Percentiles rank a stretch among this genome's conserved stretches.
phyloP scores from a whole-genome alignment of 805 yeast genomes.

The Ogataea glucozyma region DNA sequence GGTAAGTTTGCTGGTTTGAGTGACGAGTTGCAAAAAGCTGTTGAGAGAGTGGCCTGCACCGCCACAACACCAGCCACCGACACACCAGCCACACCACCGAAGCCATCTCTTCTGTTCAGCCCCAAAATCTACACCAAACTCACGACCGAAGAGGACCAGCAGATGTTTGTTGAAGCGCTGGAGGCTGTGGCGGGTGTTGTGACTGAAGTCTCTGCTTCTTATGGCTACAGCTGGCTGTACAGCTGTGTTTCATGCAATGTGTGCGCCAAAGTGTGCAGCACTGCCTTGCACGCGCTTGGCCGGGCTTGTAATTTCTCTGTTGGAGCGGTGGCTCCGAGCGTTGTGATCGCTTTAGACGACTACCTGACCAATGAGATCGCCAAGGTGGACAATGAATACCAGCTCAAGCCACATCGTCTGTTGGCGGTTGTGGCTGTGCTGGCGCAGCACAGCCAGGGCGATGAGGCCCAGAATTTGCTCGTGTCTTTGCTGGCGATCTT shows the following conservation, averaged over 20 bases:
- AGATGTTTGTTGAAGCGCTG: constrained; percentile 55
- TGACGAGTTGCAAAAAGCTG: constrained; percentile 26
- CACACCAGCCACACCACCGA: constrained; percentile 42
- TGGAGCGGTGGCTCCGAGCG: too few species aligned
- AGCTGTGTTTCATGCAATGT: constrained; percentile 45
- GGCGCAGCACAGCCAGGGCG: constrained; percentile 30
- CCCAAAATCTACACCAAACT: constrained; percentile 54
- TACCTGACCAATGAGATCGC: constrained; percentile 20
- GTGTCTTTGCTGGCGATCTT: constrained; percentile 43
- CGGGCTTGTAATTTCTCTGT: constrained; percentile 47
- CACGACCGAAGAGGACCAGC: constrained; percentile 42
- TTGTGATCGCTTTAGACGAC: too few species aligned
- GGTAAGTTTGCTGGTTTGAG: constrained; percentile 14
- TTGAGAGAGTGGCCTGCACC: too few species aligned
- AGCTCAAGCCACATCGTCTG: constrained; percentile 29
- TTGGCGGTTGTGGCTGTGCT: constrained; percentile 41
- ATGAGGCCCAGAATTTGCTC: constrained; percentile 29
- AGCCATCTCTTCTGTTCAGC: constrained; percentile 50
- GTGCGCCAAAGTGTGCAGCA: constrained; percentile 32
- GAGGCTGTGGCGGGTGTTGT: constrained; percentile 31
- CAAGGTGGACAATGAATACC: constrained; percentile 21
- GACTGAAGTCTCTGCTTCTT: constrained; percentile 19
- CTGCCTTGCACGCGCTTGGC: too few species aligned
- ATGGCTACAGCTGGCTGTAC: constrained; percentile 54
- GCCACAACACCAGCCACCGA: constrained; percentile 39